Evolutionary conservation across 2,329 filamentous ascomycete genomes (phyloP).

Genomic region (Fusarium redolens): DNA sequence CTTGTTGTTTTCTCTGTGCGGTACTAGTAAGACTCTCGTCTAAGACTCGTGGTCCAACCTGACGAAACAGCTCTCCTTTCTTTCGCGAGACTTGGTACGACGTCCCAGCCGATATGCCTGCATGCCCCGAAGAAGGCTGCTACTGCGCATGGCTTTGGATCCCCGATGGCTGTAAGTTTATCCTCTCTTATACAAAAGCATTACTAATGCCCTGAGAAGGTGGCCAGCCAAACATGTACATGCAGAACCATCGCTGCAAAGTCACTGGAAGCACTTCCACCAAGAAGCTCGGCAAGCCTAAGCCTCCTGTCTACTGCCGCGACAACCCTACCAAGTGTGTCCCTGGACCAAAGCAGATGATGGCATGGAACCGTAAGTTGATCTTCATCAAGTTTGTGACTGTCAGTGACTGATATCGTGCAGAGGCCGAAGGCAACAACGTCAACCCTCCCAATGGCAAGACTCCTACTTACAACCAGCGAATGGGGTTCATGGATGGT

Average conservation of each 20-base stretch:
- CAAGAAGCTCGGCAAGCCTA: conserved; percentile 54
- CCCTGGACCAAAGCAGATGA: conserved; percentile 62
- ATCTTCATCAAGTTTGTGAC: neutral
- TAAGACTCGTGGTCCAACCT: neutral
- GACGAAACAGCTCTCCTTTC: conserved; percentile 43
- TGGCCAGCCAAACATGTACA: conserved; percentile 52
- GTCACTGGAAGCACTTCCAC: conserved; percentile 57
- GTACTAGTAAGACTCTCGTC: conserved; percentile 50
- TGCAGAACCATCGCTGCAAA: conserved; percentile 62
- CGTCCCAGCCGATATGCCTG: conserved; percentile 44
- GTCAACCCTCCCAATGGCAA: conserved; percentile 44
- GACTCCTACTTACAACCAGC: conserved; percentile 49
- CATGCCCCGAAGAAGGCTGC: conserved; percentile 45
- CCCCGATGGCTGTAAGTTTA: conserved; percentile 43
- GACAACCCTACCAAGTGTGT: conserved; percentile 56
- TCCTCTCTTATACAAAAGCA: neutral
- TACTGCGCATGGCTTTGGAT: conserved; percentile 50
- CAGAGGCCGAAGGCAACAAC: conserved; percentile 51
- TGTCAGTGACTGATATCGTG: neutral
- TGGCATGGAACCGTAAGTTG: conserved; percentile 57
- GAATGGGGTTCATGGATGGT: conserved; percentile 50
- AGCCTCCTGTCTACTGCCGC: conserved; percentile 56
- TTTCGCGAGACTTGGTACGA: conserved; percentile 47
- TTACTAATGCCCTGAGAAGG: conserved; percentile 8
- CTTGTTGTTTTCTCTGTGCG: conserved; percentile 62